Conservation (phyloP, 164 flowering plant genomes). For the Macadamia tetraphylla region DNA sequence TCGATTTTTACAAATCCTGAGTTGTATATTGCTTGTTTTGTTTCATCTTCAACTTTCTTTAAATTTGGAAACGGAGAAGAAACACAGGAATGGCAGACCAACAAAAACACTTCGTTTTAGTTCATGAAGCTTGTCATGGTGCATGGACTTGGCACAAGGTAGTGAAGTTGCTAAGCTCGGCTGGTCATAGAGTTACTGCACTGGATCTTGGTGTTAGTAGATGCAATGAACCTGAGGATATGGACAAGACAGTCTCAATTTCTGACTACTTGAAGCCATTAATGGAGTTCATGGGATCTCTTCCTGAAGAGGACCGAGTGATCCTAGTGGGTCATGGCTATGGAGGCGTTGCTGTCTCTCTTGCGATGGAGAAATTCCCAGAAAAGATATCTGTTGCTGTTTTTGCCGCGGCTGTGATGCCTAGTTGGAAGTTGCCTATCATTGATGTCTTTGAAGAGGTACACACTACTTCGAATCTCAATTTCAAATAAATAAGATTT, state of each 20-base stretch:
- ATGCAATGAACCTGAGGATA: not conserved
- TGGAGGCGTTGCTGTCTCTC: constrained; percentile 23
- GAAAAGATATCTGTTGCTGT: constrained; percentile 24
- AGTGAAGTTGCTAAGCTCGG: not conserved
- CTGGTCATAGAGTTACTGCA: not conserved
- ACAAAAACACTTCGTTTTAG: constrained; percentile 18
- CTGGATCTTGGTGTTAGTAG: not conserved
- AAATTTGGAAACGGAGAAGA: too few species aligned
- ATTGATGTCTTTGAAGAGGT: constrained; percentile 5
- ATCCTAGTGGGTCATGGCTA: constrained; percentile 28
- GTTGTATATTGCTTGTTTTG: too few species aligned
- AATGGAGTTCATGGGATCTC: not conserved
- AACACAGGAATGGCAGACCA: too few species aligned
- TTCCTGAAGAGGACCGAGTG: constrained; percentile 10
- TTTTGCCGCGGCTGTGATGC: constrained; percentile 18
- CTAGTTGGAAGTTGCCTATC: not conserved
- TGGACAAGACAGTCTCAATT: not conserved
- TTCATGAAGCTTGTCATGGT: constrained; percentile 24
- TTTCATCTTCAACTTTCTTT: too few species aligned
- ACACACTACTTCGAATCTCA: not conserved
- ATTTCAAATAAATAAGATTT: too few species aligned
- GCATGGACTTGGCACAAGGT: constrained; percentile 33
- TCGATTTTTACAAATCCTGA: too few species aligned
- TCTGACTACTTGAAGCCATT: not conserved
- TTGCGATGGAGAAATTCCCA: constrained; percentile 27